Evolutionary conservation across 495 filamentous ascomycete genomes (phyloP).

Genomic region (Hyaloscypha variabilis): DNA sequence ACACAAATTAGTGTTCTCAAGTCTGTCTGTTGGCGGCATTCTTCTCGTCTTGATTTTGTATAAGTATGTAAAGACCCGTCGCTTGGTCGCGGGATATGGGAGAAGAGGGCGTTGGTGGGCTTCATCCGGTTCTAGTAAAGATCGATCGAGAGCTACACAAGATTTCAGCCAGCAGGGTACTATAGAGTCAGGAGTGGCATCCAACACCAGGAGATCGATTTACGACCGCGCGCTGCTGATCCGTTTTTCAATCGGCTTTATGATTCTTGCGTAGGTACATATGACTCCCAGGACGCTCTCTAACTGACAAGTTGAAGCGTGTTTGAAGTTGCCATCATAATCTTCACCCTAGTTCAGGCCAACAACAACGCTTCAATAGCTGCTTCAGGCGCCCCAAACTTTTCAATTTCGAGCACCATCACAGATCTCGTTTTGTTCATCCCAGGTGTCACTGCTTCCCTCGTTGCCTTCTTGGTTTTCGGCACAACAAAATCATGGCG

Average conservation of each 20-base stretch:
- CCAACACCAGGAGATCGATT: slow-evolving; percentile 33
- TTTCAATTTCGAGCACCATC: slow-evolving; percentile 37
- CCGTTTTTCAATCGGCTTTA: slow-evolving; percentile 48
- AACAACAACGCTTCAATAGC: slow-evolving; percentile 37
- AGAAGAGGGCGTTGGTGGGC: slow-evolving; percentile 26
- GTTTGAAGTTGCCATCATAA: slow-evolving; percentile 46
- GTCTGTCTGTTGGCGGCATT: slow-evolving; percentile 41
- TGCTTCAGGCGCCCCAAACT: slow-evolving; percentile 37
- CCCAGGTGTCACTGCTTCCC: slow-evolving; percentile 43
- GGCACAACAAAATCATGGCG: slow-evolving; percentile 30
- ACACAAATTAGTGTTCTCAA: slow-evolving; percentile 39
- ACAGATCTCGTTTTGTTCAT: slow-evolving; percentile 45
- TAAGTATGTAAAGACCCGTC: slow-evolving; percentile 48
- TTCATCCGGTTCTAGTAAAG: slow-evolving; percentile 15
- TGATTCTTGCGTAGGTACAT: slow-evolving; percentile 37
- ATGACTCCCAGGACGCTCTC: background rate
- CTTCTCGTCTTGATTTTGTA: slow-evolving; percentile 44
- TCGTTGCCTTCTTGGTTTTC: slow-evolving; percentile 35
- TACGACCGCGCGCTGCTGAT: slow-evolving; percentile 50
- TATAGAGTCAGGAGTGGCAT: slow-evolving; percentile 10
- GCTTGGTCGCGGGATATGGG: slow-evolving; percentile 30
- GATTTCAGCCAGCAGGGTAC: background rate
- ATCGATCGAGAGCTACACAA: slow-evolving; percentile 1
- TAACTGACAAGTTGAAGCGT: slow-evolving; percentile 17
- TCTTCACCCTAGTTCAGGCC: slow-evolving; percentile 42